A percentile compares a stretch with the other conserved stretches of the same genome.
These are phyloP conservation scores for Ganoderma lingzhi DNA, from an alignment of 1,284 basidiomycete species.

Conservation along the genomic window DNA sequence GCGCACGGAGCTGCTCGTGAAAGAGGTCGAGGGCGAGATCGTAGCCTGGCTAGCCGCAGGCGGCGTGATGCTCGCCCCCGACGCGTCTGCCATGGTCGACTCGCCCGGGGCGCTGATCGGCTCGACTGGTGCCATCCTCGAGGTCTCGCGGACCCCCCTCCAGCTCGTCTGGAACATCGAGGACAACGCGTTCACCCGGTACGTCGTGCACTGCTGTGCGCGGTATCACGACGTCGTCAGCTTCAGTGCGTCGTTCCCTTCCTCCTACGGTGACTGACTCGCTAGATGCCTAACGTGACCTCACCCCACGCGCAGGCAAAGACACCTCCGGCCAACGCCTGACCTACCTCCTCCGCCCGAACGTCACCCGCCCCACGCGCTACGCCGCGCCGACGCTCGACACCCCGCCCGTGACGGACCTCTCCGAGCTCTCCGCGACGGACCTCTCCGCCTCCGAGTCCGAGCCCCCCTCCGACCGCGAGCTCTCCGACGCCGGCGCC, in stretches of 20 bases:
- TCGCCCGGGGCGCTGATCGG: slow-evolving; percentile 57
- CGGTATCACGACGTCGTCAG: slow-evolving; percentile 80
- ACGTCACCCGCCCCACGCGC: slow-evolving; percentile 67
- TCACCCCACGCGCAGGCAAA: slow-evolving; percentile 59
- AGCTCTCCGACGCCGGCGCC: slow-evolving; percentile 56
- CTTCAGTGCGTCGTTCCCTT: slow-evolving; percentile 70
- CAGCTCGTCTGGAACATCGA: slow-evolving; percentile 75
- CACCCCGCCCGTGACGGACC: slow-evolving; percentile 78
- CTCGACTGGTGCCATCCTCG: slow-evolving; percentile 60
- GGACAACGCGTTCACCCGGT: slow-evolving; percentile 76
- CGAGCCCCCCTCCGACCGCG: slow-evolving; percentile 59
- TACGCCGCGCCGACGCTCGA: slow-evolving; percentile 53
- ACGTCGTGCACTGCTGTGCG: slow-evolving; percentile 82
- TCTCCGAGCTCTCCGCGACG: slow-evolving; percentile 43
- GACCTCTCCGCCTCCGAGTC: slow-evolving; percentile 51
- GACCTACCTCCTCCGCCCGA: slow-evolving; percentile 81
- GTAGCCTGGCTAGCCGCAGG: slow-evolving; percentile 66
- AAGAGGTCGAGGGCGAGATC: slow-evolving; percentile 71
- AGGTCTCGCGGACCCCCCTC: slow-evolving; percentile 69
- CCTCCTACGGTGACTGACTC: no score
- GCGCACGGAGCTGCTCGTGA: slow-evolving; percentile 65
- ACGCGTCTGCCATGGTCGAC: slow-evolving; percentile 42
- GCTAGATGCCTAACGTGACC: neutral
- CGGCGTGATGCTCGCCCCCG: slow-evolving; percentile 62
- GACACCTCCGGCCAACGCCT: slow-evolving; percentile 67